Conservation (phyloP, 805 yeast genomes). For the Zygotorulaspora danielsina region DNA sequence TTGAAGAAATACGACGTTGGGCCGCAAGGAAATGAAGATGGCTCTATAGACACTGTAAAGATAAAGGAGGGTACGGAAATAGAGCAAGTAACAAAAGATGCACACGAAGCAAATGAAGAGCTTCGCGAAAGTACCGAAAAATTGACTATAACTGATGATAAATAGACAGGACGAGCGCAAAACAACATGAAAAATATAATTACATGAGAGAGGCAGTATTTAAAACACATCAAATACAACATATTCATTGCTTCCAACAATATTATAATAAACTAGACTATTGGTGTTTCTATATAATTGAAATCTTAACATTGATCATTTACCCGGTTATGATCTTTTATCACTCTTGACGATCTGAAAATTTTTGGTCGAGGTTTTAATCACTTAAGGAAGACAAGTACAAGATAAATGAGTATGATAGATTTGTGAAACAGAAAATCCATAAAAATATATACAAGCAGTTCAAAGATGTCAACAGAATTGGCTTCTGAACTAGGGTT, state of each 20-base stretch:
- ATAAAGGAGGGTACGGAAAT: slow-evolving; percentile 50
- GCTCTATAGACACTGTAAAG: slow-evolving; percentile 37
- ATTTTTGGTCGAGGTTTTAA: slow-evolving; percentile 8
- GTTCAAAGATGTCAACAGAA: slow-evolving; percentile 33
- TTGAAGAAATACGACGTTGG: slow-evolving; percentile 68
- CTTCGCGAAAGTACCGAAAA: slow-evolving; percentile 25
- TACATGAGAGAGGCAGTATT: no score
- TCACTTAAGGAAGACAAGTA: neutral
- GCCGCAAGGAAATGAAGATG: slow-evolving; percentile 46
- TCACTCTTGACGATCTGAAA: slow-evolving; percentile 12
- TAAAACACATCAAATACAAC: no score
- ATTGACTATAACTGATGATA: slow-evolving; percentile 7
- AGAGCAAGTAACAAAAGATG: slow-evolving; percentile 46
- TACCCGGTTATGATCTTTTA: slow-evolving; percentile 12
- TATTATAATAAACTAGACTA: no score
- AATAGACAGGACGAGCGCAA: neutral
- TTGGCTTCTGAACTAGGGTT: slow-evolving; percentile 49
- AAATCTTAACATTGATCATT: no score
- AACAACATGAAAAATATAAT: neutral
- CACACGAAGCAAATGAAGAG: slow-evolving; percentile 40
- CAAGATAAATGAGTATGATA: slow-evolving; percentile 30
- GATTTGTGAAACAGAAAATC: slow-evolving; percentile 43
- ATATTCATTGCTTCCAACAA: no score
- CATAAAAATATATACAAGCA: no score
- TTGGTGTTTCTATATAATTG: no score